Percentiles rank a stretch among this genome's conserved stretches.
phyloP scores from a whole-genome alignment of 1,284 basidiomycete species.

The Microbotryum lychnidis-dioicae region DNA sequence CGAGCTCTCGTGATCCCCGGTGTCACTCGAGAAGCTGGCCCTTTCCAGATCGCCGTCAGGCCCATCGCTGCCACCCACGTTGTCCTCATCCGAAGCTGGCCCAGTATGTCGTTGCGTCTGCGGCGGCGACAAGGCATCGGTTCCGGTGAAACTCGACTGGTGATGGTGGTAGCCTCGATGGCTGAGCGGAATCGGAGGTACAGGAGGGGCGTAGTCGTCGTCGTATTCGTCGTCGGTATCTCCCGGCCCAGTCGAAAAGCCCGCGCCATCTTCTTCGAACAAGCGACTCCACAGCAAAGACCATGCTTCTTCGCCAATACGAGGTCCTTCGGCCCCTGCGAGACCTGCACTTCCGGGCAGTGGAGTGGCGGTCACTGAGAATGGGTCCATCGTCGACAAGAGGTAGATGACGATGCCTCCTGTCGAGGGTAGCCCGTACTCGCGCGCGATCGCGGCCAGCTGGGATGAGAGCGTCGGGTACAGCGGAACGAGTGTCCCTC shows the following conservation, averaged over 20 bases:
- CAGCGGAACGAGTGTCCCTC: conserved; percentile 34
- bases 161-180: conserved; percentile 3
- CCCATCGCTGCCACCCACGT: neutral
- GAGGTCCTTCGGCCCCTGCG: conserved; percentile 57
- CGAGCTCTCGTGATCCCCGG: conserved; percentile 3
- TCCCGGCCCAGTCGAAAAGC: conserved; percentile 50
- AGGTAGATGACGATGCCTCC: conserved; percentile 68
- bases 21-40: conserved; percentile 20
- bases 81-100: neutral
- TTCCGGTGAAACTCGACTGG: neutral
- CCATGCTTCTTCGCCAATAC: conserved; percentile 75
- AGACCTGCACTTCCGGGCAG: conserved; percentile 23
- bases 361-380: conserved; percentile 11
- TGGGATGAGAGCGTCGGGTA: conserved; percentile 34
- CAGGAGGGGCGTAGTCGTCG: conserved; percentile 45
- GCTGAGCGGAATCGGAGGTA: conserved; percentile 44
- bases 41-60: conserved; percentile 13
- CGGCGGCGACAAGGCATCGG: neutral
- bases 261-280: conserved; percentile 56
- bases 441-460: conserved; percentile 48
- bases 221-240: conserved; percentile 13
- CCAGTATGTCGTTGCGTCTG: neutral
- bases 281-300: conserved; percentile 66
- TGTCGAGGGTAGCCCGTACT: conserved; percentile 73
- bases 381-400: conserved; percentile 40